phyloP scores from a whole-genome alignment of 2,329 filamentous ascomycete genomes.

The Sporothrix schenckii region DNA sequence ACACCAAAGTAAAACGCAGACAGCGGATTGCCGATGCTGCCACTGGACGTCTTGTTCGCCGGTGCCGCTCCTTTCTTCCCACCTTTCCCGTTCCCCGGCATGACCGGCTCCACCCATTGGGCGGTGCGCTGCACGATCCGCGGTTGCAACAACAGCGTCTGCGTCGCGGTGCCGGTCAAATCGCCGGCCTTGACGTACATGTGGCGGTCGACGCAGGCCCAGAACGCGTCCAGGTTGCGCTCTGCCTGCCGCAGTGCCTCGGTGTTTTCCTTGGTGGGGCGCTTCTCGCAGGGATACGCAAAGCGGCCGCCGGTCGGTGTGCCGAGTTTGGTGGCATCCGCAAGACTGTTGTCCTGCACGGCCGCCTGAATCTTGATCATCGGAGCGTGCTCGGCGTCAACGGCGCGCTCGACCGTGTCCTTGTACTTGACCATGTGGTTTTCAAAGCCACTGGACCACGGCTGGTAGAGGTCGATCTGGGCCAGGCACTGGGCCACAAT shows the following conservation, averaged over 20 bases:
- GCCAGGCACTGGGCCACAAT: background rate
- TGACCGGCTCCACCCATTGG: background rate
- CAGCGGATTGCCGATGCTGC: background rate
- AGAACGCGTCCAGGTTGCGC: slow-evolving; percentile 52
- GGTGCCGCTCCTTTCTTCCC: background rate
- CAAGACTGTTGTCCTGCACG: slow-evolving; percentile 28
- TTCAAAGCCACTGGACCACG: background rate
- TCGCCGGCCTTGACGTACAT: slow-evolving; percentile 30
- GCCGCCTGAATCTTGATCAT: background rate
- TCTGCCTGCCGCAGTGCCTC: slow-evolving; percentile 53
- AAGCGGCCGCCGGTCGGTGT: slow-evolving; percentile 49
- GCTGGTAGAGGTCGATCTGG: background rate
- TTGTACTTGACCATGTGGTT: background rate
- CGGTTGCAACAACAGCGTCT: background rate
- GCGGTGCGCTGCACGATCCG: slow-evolving; percentile 5
- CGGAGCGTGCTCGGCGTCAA: background rate
- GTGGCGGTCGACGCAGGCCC: slow-evolving; percentile 44
- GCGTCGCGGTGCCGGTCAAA: background rate
- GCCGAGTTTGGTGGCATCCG: slow-evolving; percentile 37
- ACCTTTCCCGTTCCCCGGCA: background rate
- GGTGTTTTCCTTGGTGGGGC: slow-evolving; percentile 50
- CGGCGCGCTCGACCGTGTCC: background rate
- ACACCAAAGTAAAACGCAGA: background rate
- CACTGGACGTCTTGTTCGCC: background rate
- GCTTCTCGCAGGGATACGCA: slow-evolving; percentile 49